Base-by-base conservation (phyloP, 2,329 filamentous ascomycete species). In the Neonectria magnoliae region DNA sequence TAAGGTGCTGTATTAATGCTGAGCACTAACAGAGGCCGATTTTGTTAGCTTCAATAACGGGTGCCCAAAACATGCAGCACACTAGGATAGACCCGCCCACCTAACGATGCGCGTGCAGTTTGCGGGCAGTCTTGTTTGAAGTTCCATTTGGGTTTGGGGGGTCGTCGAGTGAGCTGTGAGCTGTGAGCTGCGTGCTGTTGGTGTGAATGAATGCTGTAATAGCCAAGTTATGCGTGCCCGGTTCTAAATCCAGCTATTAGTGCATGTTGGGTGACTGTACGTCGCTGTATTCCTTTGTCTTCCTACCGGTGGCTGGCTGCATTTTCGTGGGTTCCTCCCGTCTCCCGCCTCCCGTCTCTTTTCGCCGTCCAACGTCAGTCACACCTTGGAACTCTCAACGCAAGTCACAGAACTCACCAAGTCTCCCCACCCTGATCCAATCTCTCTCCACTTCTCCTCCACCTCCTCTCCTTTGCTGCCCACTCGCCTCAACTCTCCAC, bases 381-480 rank as follows among this genome's bases (percentile, higher is more conserved):
- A 38, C 36, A n/a, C 5, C 13, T 38, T 38, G 16, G 36, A 18
- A 42, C 38, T 18, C 38, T 13, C 33, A 42, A 42, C 8, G 8
- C 9, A 42, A 42, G 38, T 18, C 38, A 38, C 57, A n/a, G 9
- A 13, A 18, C 25, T 55, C 54, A 47, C 7, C 41, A 25, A 25
- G 25, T 25, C 25, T 25, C 25, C 6, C 25, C 25, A 25, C 25
- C 6, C 25, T 25, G 25, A 25, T 25, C 25, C 25, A 60, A 50
- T 58, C 54, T 53, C 54, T 58, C 60, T 62, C 60, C 33, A 36
- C 13, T 14, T 36, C 54, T 62, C 54, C 54, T 63, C 54, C 60
- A 58, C 48, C 48, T 45, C 41, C 48, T 45, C 29, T 57, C 41
- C 16, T 16, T 36, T 29, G 33, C 50, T 41, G 22, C 29, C 42